A percentile compares a stretch with the other conserved stretches of the same genome.
phyloP scores from a whole-genome alignment of 768 basidiomycete species.

The Pleurotus platypus region DNA sequence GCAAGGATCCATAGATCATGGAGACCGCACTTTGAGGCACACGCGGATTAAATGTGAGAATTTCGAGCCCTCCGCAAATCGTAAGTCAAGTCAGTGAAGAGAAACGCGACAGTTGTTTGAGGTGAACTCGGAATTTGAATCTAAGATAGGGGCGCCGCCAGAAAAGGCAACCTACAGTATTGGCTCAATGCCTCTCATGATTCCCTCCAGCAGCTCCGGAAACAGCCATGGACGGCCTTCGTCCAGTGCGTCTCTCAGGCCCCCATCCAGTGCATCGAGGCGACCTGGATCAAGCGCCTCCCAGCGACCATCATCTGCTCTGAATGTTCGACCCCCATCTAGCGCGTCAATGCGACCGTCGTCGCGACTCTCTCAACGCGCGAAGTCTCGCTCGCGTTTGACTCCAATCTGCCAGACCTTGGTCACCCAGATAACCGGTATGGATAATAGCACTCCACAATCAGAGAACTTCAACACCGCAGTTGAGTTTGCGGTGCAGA shows the following conservation, averaged over 20 bases:
- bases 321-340: slow-evolving; percentile 34
- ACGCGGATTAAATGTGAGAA: too few relatives aligned
- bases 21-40: too few relatives aligned
- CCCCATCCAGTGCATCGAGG: slow-evolving; percentile 30
- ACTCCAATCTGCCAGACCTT: slow-evolving; percentile 52
- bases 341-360: slow-evolving; percentile 39
- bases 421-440: slow-evolving; percentile 48
- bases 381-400: slow-evolving; percentile 36
- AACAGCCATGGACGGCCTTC: slow-evolving; percentile 12
- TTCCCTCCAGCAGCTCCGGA: slow-evolving; percentile 7
- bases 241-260: slow-evolving; percentile 21
- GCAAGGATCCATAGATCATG: too few relatives aligned
- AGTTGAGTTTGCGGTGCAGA: slow-evolving; percentile 57
- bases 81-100: too few relatives aligned
- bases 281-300: slow-evolving; percentile 47
- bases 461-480: slow-evolving; percentile 38
- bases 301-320: slow-evolving; percentile 36
- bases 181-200: neutral
- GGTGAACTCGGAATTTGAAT: too few relatives aligned
- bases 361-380: slow-evolving; percentile 49
- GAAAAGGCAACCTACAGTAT: too few relatives aligned
- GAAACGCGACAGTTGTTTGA: too few relatives aligned
- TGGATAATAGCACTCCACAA: slow-evolving; percentile 41
- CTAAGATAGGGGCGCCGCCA: too few relatives aligned
- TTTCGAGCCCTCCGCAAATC: too few relatives aligned